These are phyloP conservation scores for Rhipidocladum racemiflorum DNA, from an alignment of 176 grass and related monocot genomes.

Conservation along the genomic window DNA sequence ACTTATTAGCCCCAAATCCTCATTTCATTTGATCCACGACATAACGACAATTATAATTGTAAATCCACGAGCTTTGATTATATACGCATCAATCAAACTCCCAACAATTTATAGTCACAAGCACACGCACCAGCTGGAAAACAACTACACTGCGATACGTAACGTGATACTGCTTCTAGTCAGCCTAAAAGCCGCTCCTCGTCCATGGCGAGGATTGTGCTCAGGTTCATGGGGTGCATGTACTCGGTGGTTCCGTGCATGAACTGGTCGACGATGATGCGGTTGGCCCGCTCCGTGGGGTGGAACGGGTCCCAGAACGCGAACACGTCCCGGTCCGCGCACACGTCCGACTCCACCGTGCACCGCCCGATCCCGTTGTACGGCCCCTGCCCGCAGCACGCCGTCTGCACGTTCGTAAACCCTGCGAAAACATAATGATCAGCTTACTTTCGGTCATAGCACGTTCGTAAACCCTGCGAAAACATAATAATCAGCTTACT, in stretches of 20 bases:
- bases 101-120: background rate
- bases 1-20: background rate
- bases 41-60: background rate
- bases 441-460: no score
- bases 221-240: conserved; percentile 92
- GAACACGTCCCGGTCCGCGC: conserved; percentile 49
- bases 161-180: no score
- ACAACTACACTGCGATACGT: background rate
- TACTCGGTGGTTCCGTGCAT: conserved; percentile 66
- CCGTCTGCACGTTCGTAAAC: conserved; percentile 62
- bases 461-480: no score
- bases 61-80: background rate
- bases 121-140: background rate
- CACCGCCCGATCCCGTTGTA: conserved; percentile 90
- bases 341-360: conserved; percentile 68
- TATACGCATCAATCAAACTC: background rate
- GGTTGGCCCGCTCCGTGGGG: conserved; percentile 77
- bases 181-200: background rate
- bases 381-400: conserved; percentile 90
- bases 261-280: conserved; percentile 68
- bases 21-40: background rate
- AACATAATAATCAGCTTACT: no score
- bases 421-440: conserved; percentile 17
- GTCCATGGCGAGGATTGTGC: conserved; percentile 79
- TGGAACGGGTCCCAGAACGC: conserved; percentile 91